Conservation (phyloP, 2,329 filamentous ascomycete genomes). For the Neocucurbitaria cava region DNA sequence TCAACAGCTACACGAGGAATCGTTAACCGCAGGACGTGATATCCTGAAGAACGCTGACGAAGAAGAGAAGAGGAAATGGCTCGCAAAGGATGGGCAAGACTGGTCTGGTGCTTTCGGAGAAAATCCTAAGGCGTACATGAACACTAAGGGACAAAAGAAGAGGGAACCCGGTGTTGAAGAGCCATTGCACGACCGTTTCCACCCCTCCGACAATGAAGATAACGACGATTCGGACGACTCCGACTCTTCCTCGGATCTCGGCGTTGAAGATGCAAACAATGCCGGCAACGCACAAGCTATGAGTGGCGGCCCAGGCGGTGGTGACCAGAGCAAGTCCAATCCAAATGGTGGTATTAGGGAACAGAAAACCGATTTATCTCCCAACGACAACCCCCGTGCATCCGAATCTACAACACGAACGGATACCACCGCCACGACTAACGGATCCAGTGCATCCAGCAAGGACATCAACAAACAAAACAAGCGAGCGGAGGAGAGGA, state of each 20-base stretch:
- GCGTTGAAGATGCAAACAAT: slow-evolving; percentile 63
- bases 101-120: slow-evolving; percentile 87
- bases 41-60: slow-evolving; percentile 75
- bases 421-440: slow-evolving; percentile 27
- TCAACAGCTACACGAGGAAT: slow-evolving; percentile 80
- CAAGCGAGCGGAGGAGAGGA: slow-evolving; percentile 75
- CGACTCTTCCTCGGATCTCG: slow-evolving; percentile 59
- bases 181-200: slow-evolving; percentile 60
- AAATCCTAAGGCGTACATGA: slow-evolving; percentile 70
- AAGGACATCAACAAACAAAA: slow-evolving; percentile 72
- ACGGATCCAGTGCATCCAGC: slow-evolving; percentile 29
- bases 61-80: slow-evolving; percentile 78
- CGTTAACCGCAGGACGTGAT: slow-evolving; percentile 79
- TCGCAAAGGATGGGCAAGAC: slow-evolving; percentile 79
- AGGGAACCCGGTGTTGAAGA: slow-evolving; percentile 63
- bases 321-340: slow-evolving; percentile 15
- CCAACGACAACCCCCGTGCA: slow-evolving; percentile 25
- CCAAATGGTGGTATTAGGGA: slow-evolving; percentile 30
- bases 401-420: slow-evolving; percentile 40
- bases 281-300: slow-evolving; percentile 31
- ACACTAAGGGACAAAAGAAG: slow-evolving; percentile 60
- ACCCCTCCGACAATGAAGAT: slow-evolving; percentile 54
- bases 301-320: slow-evolving; percentile 24
- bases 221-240: slow-evolving; percentile 49
- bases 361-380: slow-evolving; percentile 39